Conservation (phyloP, 805 yeast genomes). For the Yamadazyma sp. region DNA sequence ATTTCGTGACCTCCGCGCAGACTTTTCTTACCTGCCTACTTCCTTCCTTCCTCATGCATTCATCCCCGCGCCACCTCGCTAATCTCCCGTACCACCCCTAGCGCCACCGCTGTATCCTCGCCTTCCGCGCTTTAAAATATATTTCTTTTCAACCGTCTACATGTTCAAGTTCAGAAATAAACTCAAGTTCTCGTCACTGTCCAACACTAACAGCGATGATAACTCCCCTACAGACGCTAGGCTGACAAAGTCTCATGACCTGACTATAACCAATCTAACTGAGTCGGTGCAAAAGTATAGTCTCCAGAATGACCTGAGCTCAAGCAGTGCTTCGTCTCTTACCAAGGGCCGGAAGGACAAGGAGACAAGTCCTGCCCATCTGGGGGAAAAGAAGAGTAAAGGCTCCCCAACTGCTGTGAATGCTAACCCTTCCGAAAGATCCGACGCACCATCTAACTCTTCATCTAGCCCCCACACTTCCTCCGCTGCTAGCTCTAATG, state of each 20-base stretch:
- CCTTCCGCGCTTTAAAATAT: constrained; percentile 1
- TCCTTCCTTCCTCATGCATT: too few relatives aligned
- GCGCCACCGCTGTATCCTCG: neutral
- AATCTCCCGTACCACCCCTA: too few relatives aligned
- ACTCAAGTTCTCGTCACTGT: constrained; percentile 22
- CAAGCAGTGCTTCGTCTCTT: constrained; percentile 7
- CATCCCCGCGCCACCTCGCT: too few relatives aligned
- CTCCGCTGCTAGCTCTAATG: neutral
- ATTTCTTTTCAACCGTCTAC: neutral
- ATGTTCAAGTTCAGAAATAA: constrained; percentile 35
- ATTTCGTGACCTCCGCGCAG: too few relatives aligned
- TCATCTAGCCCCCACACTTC: too few relatives aligned
- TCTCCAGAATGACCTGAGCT: constrained; percentile 8
- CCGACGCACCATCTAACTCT: neutral
- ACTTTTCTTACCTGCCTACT: too few relatives aligned
- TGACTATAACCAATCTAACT: constrained; percentile 21
- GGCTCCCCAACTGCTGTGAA: too few relatives aligned
- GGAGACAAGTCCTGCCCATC: neutral
- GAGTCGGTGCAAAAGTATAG: constrained; percentile 11
- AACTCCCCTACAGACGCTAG: constrained; percentile 2
- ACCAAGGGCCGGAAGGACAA: neutral
- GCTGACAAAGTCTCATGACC: constrained; percentile 8
- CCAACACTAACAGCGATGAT: constrained; percentile 6
- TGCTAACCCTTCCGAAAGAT: neutral
- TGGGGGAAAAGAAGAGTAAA: too few relatives aligned